Evolutionary conservation across 2,329 filamentous ascomycete species (phyloP).

Genomic region (Aspergillus brasiliensis): DNA sequence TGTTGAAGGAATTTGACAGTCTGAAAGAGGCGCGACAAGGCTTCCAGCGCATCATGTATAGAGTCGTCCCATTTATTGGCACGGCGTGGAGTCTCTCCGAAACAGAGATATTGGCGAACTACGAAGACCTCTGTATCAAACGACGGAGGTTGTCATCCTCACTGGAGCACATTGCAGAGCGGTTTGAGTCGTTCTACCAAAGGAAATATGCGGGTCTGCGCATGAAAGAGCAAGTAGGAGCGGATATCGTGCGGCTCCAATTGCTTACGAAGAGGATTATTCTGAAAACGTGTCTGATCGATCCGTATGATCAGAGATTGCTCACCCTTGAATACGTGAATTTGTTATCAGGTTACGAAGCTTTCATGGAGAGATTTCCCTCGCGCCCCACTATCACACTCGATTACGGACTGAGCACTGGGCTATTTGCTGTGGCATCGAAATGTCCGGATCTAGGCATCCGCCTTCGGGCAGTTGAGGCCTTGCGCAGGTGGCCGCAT

Average conservation of each 20-base stretch:
- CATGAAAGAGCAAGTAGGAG: slow-evolving; percentile 3
- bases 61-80: slow-evolving; percentile 15
- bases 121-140: slow-evolving; percentile 2
- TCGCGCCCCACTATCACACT: slow-evolving; percentile 15
- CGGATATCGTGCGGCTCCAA: slow-evolving; percentile 14
- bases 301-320: neutral
- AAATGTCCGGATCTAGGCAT: slow-evolving; percentile 14
- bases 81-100: slow-evolving; percentile 13
- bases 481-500: slow-evolving; percentile 17
- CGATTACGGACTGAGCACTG: slow-evolving; percentile 12
- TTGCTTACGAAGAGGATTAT: slow-evolving; percentile 8
- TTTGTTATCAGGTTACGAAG: slow-evolving; percentile 5
- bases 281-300: slow-evolving; percentile 13
- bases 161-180: neutral
- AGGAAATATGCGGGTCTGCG: neutral
- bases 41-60: neutral
- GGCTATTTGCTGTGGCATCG: slow-evolving; percentile 14
- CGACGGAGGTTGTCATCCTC: neutral
- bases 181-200: neutral
- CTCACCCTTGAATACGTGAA: slow-evolving; percentile 11
- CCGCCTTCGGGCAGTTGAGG: slow-evolving; percentile 16
- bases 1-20: neutral
- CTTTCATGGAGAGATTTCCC: slow-evolving; percentile 3
- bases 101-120: slow-evolving; percentile 8
- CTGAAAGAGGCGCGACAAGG: neutral